phyloP scores from a whole-genome alignment of 805 yeast species.

The Metschnikowia koreensis region DNA sequence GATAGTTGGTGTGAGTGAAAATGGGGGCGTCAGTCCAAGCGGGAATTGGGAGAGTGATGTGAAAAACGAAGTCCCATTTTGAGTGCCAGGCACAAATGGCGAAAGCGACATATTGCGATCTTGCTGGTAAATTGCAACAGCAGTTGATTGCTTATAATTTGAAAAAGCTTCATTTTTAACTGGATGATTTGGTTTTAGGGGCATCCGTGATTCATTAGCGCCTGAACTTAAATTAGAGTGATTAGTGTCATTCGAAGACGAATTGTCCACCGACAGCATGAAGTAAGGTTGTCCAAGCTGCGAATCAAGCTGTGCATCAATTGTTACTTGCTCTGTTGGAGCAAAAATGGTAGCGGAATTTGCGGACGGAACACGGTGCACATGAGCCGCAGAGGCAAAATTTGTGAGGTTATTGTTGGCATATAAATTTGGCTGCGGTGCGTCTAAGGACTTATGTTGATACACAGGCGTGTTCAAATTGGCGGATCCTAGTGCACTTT shows the following conservation, averaged over 20 bases:
- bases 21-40: constrained; percentile 14
- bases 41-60: constrained; percentile 16
- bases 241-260: no score
- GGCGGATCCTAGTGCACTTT: no score
- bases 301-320: constrained; percentile 1
- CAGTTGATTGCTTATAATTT: no score
- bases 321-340: no score
- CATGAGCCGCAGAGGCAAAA: background rate
- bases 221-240: no score
- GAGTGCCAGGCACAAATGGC: background rate
- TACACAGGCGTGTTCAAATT: background rate
- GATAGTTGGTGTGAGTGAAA: background rate
- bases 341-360: no score
- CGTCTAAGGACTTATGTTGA: background rate
- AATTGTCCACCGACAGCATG: background rate
- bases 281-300: background rate
- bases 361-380: constrained; percentile 29
- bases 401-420: background rate
- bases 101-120: no score
- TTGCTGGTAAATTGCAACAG: no score
- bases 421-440: background rate
- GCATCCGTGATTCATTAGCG: no score
- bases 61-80: background rate
- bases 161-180: no score
- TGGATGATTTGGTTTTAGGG: no score